Conservation (phyloP, 176 grass and related monocot genomes). For the Oryza rufipogon region DNA sequence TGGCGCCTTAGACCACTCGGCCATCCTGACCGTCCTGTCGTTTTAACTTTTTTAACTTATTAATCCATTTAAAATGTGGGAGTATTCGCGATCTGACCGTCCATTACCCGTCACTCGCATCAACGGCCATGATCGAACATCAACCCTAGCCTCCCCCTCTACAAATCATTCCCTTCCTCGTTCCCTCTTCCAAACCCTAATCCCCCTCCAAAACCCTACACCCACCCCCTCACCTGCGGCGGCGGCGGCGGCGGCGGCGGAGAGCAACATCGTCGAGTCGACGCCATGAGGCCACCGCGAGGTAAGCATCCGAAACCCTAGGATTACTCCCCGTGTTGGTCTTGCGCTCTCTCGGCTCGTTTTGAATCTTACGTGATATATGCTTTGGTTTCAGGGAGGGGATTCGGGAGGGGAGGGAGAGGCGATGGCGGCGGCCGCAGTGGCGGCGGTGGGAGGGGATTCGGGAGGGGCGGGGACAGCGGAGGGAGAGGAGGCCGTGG, state of each 20-base stretch:
- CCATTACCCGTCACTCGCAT: background rate
- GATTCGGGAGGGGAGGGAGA: constrained; percentile 43
- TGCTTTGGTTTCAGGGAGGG: constrained; percentile 1
- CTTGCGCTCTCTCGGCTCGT: background rate
- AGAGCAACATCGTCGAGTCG: background rate
- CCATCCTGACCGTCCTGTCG: constrained; percentile 66
- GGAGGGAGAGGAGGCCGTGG: constrained; percentile 21
- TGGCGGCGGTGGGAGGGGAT: constrained; percentile 8
- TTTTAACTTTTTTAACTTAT: background rate
- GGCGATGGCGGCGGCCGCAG: constrained; percentile 37
- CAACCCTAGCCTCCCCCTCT: constrained; percentile 32
- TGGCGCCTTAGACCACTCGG: constrained; percentile 99
- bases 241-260: background rate
- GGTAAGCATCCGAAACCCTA: background rate
- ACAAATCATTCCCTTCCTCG: constrained; percentile 15
- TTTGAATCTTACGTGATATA: background rate
- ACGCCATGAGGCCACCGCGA: constrained; percentile 58
- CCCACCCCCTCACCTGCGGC: background rate
- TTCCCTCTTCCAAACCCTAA: background rate
- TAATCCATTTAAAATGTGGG: too few species aligned
- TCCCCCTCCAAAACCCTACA: constrained; percentile 29
- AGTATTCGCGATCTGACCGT: background rate
- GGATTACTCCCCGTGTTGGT: background rate
- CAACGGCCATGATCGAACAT: constrained; percentile 10
- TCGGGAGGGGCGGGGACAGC: constrained; percentile 34